phyloP scores from a whole-genome alignment of 1,284 basidiomycete species.

The Ustilago tritici region DNA sequence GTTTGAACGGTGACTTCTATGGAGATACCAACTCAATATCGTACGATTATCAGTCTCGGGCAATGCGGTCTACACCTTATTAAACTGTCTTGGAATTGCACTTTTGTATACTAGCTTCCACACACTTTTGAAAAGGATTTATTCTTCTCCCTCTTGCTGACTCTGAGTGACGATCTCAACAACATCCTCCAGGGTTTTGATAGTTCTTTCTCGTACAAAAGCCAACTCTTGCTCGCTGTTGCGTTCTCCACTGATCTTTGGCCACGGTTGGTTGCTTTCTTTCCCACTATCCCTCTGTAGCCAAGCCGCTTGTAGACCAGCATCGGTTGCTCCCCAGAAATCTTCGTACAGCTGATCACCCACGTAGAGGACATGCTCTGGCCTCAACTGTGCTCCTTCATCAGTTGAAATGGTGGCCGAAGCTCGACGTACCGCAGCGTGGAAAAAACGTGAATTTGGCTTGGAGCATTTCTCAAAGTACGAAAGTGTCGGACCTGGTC shows the following conservation, averaged over 20 bases:
- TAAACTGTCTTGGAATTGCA: slow-evolving; percentile 9
- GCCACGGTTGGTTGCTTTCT: slow-evolving; percentile 42
- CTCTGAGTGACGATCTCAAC: slow-evolving; percentile 24
- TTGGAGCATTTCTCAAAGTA: slow-evolving; percentile 53
- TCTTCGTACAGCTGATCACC: slow-evolving; percentile 59
- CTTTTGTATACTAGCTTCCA: slow-evolving; percentile 10
- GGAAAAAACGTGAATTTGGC: slow-evolving; percentile 47
- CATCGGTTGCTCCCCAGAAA: slow-evolving; percentile 49
- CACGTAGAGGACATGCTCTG: slow-evolving; percentile 47
- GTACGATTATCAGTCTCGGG: slow-evolving; percentile 47
- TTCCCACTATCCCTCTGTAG: slow-evolving; percentile 25
- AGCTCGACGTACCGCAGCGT: slow-evolving; percentile 34
- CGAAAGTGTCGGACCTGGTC: slow-evolving; percentile 35
- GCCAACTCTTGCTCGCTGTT: slow-evolving; percentile 8
- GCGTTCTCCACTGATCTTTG: slow-evolving; percentile 8
- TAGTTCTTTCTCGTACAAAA: slow-evolving; percentile 19
- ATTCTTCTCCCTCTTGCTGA: background rate
- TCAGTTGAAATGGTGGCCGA: background rate
- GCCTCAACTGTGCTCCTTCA: background rate
- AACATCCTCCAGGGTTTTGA: slow-evolving; percentile 17
- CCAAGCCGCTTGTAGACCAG: slow-evolving; percentile 50
- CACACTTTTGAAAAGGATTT: background rate
- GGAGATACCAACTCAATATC: slow-evolving; percentile 39
- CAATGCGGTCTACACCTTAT: slow-evolving; percentile 39
- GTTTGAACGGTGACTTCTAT: slow-evolving; percentile 46